Base-by-base conservation (phyloP, 495 filamentous ascomycete species). In the Geoglossum glabrum region DNA sequence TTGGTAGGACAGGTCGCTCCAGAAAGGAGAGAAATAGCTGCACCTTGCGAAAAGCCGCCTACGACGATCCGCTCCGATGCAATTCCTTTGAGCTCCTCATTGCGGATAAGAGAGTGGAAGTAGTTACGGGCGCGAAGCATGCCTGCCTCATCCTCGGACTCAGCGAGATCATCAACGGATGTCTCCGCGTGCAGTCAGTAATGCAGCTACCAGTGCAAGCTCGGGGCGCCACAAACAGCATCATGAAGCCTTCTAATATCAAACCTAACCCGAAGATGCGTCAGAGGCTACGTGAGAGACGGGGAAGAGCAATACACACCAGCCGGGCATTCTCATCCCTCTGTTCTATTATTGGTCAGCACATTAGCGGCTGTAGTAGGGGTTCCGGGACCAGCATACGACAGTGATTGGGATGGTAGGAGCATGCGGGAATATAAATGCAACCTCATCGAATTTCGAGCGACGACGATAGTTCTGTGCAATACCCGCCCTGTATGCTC, bases 351-450 rank as follows among this genome's bases (percentile, higher is more conserved):
- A 21, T 6, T 36, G 25, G 40, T 43, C 13, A 62, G n/a, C 40
- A 9, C n/a, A 15, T 21, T 40, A 11, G 56, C 17, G 30, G 21
- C 50, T 55, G 17, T 21, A 6, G 19, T 51, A 4, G 6, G 26
- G 23, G 19, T 8, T 58, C 31, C 1, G 2, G 38, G n/a, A 38
- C 10, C 25, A 43, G 72, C 79, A 64, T 83, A 89, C 87, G 62
- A 84, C 72, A 38, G 88, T 90, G 66, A 98, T 87, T 27, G 90
- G 87, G 54, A 96, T 94, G 19, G 64, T 69, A 5, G 90, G 88
- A n/a, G 92, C 92, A 72, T 93, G 87, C 7, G 92, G 92, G 68
- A 98, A 84, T 62, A 98, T 78, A 70, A 96, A 98, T 60, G 85
- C 76, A 64, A 92, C 85, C 71, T 96, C 86, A 51, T 89, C 79